These are phyloP conservation scores for Amanita molliuscula DNA, from an alignment of 768 basidiomycete genomes.

Conservation along the genomic window DNA sequence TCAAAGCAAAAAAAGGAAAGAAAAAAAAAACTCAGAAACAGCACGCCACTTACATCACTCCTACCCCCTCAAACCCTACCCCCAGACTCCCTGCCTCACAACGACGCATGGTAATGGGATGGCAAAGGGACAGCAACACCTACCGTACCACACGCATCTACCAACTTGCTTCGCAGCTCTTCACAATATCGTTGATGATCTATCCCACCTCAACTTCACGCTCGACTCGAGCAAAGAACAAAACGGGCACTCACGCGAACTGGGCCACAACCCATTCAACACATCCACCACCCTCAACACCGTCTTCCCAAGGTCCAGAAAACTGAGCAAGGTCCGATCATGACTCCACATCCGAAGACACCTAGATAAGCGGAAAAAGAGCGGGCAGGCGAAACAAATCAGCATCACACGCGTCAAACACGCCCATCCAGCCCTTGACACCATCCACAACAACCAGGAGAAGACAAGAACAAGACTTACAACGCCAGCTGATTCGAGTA, in stretches of 20 bases:
- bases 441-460: no score
- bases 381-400: no score
- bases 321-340: slow-evolving; percentile 45
- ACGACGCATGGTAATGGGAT: slow-evolving; percentile 3
- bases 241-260: slow-evolving; percentile 23
- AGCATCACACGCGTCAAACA: no score
- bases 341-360: slow-evolving; percentile 59
- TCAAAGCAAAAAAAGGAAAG: background rate
- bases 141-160: slow-evolving; percentile 34
- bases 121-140: slow-evolving; percentile 18
- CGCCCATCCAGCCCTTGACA: no score
- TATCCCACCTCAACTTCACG: slow-evolving; percentile 11
- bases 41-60: background rate
- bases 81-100: background rate
- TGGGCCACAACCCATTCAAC: slow-evolving; percentile 63
- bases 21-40: background rate
- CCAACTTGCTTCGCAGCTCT: slow-evolving; percentile 37
- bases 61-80: no score
- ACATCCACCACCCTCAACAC: slow-evolving; percentile 56
- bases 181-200: slow-evolving; percentile 39
- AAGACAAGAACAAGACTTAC: slow-evolving; percentile 23
- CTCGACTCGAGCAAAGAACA: background rate
- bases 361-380: slow-evolving; percentile 19
- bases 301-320: slow-evolving; percentile 56
- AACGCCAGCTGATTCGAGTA: slow-evolving; percentile 56